A percentile compares a stretch with the other conserved stretches of the same genome.
Conservation (phyloP, 345 rosid species). For the Linum trigynum region DNA sequence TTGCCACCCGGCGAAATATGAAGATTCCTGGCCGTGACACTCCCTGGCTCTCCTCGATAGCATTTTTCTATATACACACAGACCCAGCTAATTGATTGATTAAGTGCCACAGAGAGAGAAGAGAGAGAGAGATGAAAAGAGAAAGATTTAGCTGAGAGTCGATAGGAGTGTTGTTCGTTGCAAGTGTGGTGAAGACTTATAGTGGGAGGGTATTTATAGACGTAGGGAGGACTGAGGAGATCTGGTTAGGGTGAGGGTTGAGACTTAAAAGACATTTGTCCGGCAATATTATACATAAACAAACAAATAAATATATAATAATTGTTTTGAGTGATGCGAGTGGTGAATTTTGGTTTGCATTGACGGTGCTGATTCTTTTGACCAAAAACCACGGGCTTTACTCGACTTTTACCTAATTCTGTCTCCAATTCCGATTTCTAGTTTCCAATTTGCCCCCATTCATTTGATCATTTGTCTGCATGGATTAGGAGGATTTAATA, state of each 20-base stretch:
- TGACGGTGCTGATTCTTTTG: neutral
- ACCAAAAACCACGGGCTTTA: neutral
- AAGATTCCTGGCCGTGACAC: constrained; percentile 1
- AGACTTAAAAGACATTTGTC: too few relatives aligned
- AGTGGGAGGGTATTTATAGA: neutral
- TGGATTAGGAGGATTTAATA: too few relatives aligned
- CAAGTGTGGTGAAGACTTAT: neutral
- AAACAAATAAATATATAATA: too few relatives aligned
- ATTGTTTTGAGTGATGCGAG: too few relatives aligned
- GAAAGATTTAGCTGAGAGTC: neutral
- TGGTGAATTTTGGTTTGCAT: too few relatives aligned
- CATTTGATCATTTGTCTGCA: too few relatives aligned
- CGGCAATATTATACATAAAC: too few relatives aligned
- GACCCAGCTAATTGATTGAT: neutral
- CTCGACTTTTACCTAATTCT: too few relatives aligned
- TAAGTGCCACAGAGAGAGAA: neutral
- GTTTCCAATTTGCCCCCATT: too few relatives aligned
- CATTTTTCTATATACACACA: neutral
- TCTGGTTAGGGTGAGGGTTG: too few relatives aligned
- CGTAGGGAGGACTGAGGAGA: neutral
- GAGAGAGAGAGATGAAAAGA: neutral
- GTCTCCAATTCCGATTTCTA: too few relatives aligned
- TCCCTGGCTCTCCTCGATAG: constrained; percentile 2
- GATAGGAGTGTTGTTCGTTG: neutral
- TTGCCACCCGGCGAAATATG: constrained; percentile 3